Base-by-base conservation (phyloP, 768 basidiomycete species). In the Strobilomyces confusus region DNA sequence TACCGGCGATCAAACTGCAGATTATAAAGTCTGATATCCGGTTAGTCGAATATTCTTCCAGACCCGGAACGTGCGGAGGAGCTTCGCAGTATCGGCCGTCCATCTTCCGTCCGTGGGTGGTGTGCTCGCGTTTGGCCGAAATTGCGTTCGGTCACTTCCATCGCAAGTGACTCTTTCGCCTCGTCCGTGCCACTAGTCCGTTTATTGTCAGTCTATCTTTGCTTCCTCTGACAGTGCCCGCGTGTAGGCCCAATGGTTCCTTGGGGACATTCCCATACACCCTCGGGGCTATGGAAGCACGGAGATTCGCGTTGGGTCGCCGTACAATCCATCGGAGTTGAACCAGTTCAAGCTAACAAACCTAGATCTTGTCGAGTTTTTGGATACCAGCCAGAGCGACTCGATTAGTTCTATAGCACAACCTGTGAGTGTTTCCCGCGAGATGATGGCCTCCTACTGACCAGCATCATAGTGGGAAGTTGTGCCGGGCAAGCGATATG, bases 1-100 rank as follows among this genome's bases (percentile, higher is more conserved):
- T 37, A 12, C 19, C 8, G 9, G 8, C 9, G 6, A 26, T 19
- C 20, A 22, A 38, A 19, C 48, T 32, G 19, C 4, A n/a, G 25
- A 22, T 5, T 1, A n/a, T n/a, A 7, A 22, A n/a, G 9, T 13
- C 30, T 56, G 19, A 49, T 26, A n/a, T 1, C 14, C 12, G 0
- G 6, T n/a, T 22, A 56, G 54, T n/a, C 14, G 22, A 56, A 56
- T 7, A 20, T 56, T 9, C 33, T 5, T 1, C 46, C 54, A 1
- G 42, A 56, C 17, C 54, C 55, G 1, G 23, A 49, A 20, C 54
- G 54, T 38, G 54, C 46, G 15, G 42, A 23, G 22, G 54, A 59
- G 50, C n/a, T 60, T n/a, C 54, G 59, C 19, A 51, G 55, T 22
- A 47, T 37, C 7, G 36, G 36, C 15, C 36, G 36, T 17, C 36